Base-by-base conservation (phyloP, 2,329 filamentous ascomycete species). In the Alternaria gaisen region DNA sequence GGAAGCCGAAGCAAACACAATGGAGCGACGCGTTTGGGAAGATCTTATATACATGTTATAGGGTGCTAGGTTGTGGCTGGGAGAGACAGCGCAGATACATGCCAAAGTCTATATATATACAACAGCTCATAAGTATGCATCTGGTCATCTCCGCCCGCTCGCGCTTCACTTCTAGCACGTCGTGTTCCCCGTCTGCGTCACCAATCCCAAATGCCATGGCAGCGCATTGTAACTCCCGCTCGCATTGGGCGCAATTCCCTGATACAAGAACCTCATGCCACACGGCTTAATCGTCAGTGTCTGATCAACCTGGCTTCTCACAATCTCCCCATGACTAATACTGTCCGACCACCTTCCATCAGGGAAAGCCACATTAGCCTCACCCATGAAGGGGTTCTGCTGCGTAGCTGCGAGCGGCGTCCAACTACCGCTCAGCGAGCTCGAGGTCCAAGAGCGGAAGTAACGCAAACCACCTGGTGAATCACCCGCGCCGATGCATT, bases 361-460 rank as follows among this genome's bases (percentile, higher is more conserved):
- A 5, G 60, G 65, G 61, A 81, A 81, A 32, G 43, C 62, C 1
- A 80, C 79, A 61, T 81, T 81, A 12, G 66, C 74, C n/a, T 68
- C 67, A 4, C 79, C 63, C 40, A 76, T 70, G 64, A 81, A 81
- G 0, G 80, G 79, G 53, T 79, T 75, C 4, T 65, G 61, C 60
- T 81, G 76, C 8, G 74, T 77, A 8, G 68, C 72, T 0, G 77
- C 78, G 20, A 80, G 72, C 14, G 67, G 59, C 6, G 64, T 73
- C 80, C 80, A 82, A 0, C 61, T 56, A 1, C 77, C 79, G 2
- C 65, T 61, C 9, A 81, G 66, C 36, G 60, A 70, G 4, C 53
- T 66, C 3, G 78, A 69, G 0, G 79, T 81, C 78, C 78, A 81
- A 1, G 74, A 78, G 22, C 76, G 74, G 73, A 81, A 82, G 58